A percentile compares a stretch with the other conserved stretches of the same genome.
These are phyloP conservation scores for Cladobotryum mycophilum DNA, from an alignment of 2,329 filamentous ascomycete species.

Conservation along the genomic window DNA sequence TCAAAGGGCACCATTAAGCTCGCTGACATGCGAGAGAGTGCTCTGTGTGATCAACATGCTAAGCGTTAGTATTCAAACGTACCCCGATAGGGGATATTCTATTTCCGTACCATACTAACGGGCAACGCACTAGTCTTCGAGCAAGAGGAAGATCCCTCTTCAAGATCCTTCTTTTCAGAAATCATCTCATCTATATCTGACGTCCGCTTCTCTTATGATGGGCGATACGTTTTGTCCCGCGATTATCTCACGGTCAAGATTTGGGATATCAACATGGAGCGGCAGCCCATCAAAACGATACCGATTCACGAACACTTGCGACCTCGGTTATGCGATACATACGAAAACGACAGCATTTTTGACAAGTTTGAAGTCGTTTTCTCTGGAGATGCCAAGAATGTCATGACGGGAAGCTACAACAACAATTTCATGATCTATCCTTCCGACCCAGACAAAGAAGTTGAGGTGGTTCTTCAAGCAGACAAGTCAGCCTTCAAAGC, in stretches of 20 bases:
- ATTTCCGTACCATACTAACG: no score
- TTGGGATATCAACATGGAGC: constrained; percentile 99
- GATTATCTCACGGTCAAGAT: constrained; percentile 99
- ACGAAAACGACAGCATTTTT: constrained; percentile 99
- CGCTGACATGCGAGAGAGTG: constrained; percentile 96
- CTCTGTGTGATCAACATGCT: constrained; percentile 89
- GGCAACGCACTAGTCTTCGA: constrained; percentile 68
- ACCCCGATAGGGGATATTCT: neutral
- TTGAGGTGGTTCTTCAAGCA: constrained; percentile 93
- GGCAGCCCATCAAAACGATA: constrained; percentile 95
- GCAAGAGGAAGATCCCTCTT: constrained; percentile 94
- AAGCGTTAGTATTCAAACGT: constrained; percentile 58
- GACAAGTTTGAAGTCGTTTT: constrained; percentile 99
- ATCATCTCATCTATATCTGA: constrained; percentile 99
- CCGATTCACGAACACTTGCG: constrained; percentile 96
- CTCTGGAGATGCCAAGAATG: constrained; percentile 95
- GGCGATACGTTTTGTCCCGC: constrained; percentile 91
- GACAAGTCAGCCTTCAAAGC: constrained; percentile 99
- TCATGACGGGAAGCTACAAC: constrained; percentile 99
- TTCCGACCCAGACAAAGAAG: constrained; percentile 90
- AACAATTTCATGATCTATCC: constrained; percentile 99
- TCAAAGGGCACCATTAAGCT: constrained; percentile 99
- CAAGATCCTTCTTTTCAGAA: constrained; percentile 98
- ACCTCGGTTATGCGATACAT: constrained; percentile 91
- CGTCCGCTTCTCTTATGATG: constrained; percentile 93